phyloP scores from a whole-genome alignment of 768 basidiomycete genomes.

The Leccinum arenicola region DNA sequence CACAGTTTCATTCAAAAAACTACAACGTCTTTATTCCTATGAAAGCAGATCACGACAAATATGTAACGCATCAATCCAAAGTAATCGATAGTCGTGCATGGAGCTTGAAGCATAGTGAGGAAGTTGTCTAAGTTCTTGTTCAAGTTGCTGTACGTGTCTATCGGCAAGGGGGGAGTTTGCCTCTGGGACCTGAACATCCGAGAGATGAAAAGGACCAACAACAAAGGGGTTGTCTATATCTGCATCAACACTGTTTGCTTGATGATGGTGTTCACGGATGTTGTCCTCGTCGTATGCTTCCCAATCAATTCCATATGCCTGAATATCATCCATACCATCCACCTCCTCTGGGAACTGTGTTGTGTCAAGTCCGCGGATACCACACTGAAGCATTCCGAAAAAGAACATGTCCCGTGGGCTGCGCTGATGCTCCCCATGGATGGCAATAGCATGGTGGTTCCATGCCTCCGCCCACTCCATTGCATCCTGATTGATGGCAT shows the following conservation, averaged over 20 bases:
- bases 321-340: neutral
- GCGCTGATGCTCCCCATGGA: neutral
- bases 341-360: neutral
- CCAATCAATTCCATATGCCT: neutral
- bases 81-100: no score
- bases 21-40: no score
- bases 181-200: neutral
- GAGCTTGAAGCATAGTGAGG: no score
- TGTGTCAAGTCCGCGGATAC: neutral
- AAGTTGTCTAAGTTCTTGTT: neutral
- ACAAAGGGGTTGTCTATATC: neutral
- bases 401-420: neutral
- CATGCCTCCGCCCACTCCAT: neutral
- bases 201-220: neutral
- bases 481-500: neutral
- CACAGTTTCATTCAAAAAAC: slow-evolving; percentile 2
- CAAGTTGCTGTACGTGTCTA: neutral
- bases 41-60: no score
- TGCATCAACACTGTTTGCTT: neutral
- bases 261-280: neutral
- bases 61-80: no score
- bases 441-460: neutral
- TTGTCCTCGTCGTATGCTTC: neutral
- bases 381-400: neutral
- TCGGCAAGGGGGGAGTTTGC: neutral